Conservation (phyloP, 805 yeast genomes). For the Cyberlindnera mrakii region DNA sequence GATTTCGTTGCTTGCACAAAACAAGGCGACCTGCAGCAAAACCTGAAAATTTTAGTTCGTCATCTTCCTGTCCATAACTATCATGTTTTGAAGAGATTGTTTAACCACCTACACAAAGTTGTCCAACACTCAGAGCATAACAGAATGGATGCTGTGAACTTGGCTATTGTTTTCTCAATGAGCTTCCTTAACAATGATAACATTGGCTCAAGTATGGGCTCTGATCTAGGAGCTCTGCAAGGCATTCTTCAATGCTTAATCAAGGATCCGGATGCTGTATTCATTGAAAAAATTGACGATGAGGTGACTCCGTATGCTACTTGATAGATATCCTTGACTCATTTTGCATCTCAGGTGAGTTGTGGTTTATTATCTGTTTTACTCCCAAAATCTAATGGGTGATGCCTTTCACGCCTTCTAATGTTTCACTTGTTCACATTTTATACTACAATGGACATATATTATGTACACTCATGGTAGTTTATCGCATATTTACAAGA, state of each 20-base stretch:
- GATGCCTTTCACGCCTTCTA: no score
- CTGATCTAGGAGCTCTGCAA: conserved; percentile 49
- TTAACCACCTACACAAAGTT: conserved; percentile 64
- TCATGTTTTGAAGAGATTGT: conserved; percentile 58
- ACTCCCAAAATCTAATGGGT: no score
- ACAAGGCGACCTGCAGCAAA: conserved; percentile 27
- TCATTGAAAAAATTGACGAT: conserved; percentile 12
- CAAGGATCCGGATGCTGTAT: conserved; percentile 30
- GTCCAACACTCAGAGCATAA: conserved; percentile 62
- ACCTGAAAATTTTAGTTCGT: conserved; percentile 28
- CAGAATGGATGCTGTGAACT: conserved; percentile 82
- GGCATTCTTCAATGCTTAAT: conserved; percentile 44
- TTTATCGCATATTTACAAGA: conserved; percentile 1
- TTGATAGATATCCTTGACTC: neutral
- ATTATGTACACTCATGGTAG: neutral
- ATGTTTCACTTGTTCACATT: no score
- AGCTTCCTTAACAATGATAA: conserved; percentile 45
- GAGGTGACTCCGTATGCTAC: conserved; percentile 4
- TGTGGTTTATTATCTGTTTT: neutral
- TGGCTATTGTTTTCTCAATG: conserved; percentile 84
- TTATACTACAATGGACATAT: neutral
- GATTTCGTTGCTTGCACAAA: conserved; percentile 41
- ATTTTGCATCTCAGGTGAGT: neutral
- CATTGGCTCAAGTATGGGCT: conserved; percentile 38
- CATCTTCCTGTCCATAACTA: conserved; percentile 62